Conservation (phyloP, 192 early-diverging fungal species). For the Coemansia sp. region DNA sequence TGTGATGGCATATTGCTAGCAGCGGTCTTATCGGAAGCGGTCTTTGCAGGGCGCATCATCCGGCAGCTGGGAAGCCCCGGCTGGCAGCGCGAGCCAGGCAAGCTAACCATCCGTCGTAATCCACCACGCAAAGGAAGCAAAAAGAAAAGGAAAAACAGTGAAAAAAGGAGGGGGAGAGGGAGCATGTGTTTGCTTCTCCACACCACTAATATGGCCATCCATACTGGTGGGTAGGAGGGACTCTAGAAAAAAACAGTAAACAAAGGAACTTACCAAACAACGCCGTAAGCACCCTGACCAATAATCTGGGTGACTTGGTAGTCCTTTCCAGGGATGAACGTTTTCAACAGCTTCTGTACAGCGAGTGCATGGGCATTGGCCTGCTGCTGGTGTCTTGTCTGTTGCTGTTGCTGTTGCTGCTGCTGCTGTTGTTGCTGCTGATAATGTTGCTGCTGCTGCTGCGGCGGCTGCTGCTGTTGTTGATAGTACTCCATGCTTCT, state of each 20-base stretch:
- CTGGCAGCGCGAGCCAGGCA: too few relatives aligned
- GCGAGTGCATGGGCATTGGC: constrained; percentile 47
- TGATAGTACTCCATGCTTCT: constrained; percentile 33
- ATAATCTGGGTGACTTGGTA: constrained; percentile 86
- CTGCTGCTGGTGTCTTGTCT: constrained; percentile 51
- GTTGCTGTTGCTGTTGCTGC: constrained; percentile 34
- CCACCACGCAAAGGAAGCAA: too few relatives aligned
- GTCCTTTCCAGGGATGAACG: constrained; percentile 77
- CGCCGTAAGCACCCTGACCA: constrained; percentile 92
- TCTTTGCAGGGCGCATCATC: too few relatives aligned
- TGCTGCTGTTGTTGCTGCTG: constrained; percentile 26
- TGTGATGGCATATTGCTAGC: too few relatives aligned
- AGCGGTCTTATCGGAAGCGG: too few relatives aligned
- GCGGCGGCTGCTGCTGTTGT: constrained; percentile 26
- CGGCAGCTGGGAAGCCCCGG: too few relatives aligned
- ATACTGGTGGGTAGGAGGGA: not conserved
- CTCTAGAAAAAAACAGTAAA: constrained; percentile 7
- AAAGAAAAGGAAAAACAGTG: too few relatives aligned
- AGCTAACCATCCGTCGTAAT: too few relatives aligned
- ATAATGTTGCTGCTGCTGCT: constrained; percentile 32
- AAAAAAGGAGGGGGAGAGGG: not conserved
- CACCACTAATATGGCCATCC: not conserved
- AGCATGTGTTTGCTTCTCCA: not conserved
- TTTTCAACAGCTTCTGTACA: constrained; percentile 54
- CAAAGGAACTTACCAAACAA: constrained; percentile 74